Percentiles rank a stretch among this genome's conserved stretches.
These are phyloP conservation scores for Blastocystis sp. DNA, from an alignment of 352 stramenopile genomes.

Conservation along the genomic window DNA sequence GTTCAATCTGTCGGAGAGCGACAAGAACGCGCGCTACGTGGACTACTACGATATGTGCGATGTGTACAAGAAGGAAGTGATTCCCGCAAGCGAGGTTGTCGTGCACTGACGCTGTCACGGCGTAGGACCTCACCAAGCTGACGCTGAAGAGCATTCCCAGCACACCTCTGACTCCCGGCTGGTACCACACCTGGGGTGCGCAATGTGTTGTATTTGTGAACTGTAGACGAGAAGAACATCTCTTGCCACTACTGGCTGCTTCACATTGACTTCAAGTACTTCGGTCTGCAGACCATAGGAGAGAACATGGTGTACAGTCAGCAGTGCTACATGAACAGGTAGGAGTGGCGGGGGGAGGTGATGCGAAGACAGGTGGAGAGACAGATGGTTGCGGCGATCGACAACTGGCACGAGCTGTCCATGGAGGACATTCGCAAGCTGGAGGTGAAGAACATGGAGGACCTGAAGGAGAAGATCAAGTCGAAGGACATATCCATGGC, in stretches of 20 bases:
- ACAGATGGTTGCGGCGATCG: conserved; percentile 51
- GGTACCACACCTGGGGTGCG: conserved; percentile 48
- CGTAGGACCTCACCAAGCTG: conserved; percentile 38
- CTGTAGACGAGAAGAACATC: conserved; percentile 29
- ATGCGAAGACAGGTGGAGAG: conserved; percentile 40
- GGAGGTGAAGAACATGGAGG: conserved; percentile 59
- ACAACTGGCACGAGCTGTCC: conserved; percentile 67
- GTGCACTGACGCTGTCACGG: background rate
- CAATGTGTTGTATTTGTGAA: background rate
- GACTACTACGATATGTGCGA: conserved; percentile 72
- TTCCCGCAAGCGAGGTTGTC: conserved; percentile 24
- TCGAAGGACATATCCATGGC: conserved; percentile 56
- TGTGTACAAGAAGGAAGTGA: conserved; percentile 62
- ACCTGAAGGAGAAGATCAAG: conserved; percentile 68
- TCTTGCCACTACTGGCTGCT: conserved; percentile 69
- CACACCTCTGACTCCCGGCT: conserved; percentile 14
- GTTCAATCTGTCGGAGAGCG: conserved; percentile 42
- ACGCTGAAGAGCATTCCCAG: conserved; percentile 4
- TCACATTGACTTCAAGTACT: conserved; percentile 70
- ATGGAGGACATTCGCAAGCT: conserved; percentile 65
- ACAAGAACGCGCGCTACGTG: conserved; percentile 56
- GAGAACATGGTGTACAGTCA: conserved; percentile 73
- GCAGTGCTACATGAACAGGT: conserved; percentile 72
- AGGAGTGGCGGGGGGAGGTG: background rate
- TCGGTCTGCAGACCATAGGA: conserved; percentile 63